These are phyloP conservation scores for Choanephora cucurbitarum DNA, from an alignment of 371 early-diverging fungal genomes.

Conservation along the genomic window DNA sequence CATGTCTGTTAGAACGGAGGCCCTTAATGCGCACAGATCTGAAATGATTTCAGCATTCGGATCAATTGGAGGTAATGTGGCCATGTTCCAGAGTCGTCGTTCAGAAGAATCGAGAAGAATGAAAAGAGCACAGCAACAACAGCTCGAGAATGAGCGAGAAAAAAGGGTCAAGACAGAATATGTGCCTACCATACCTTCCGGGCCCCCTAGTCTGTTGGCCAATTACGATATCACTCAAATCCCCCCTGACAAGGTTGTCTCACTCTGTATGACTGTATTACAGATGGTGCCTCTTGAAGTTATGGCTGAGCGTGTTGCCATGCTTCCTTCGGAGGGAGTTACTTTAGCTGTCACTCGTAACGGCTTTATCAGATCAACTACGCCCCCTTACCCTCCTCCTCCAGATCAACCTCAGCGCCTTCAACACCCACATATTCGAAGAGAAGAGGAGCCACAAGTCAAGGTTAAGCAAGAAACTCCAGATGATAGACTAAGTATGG, in stretches of 20 bases:
- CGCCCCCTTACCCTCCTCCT: slow-evolving; percentile 27
- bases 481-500: neutral
- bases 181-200: slow-evolving; percentile 14
- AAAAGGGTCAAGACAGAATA: slow-evolving; percentile 22
- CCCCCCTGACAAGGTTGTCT: slow-evolving; percentile 37
- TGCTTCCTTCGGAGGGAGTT: slow-evolving; percentile 23
- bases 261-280: slow-evolving; percentile 43
- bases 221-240: slow-evolving; percentile 44
- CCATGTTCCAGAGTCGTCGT: slow-evolving; percentile 37
- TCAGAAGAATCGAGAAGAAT: slow-evolving; percentile 27
- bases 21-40: slow-evolving; percentile 23
- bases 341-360: slow-evolving; percentile 21
- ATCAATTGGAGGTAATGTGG: slow-evolving; percentile 44
- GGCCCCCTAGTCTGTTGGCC: slow-evolving; percentile 20
- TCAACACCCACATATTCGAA: slow-evolving; percentile 9
- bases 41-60: slow-evolving; percentile 43
- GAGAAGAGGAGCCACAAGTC: slow-evolving; percentile 18
- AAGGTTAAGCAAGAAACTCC: neutral
- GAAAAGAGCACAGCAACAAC: slow-evolving; percentile 12
- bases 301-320: slow-evolving; percentile 27
- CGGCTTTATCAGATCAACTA: slow-evolving; percentile 23
- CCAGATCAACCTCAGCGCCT: slow-evolving; percentile 23
- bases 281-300: slow-evolving; percentile 38
- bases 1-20: slow-evolving; percentile 29
- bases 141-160: slow-evolving; percentile 15